phyloP scores from a whole-genome alignment of 2,329 filamentous ascomycete species.

The Penicillium sp. region DNA sequence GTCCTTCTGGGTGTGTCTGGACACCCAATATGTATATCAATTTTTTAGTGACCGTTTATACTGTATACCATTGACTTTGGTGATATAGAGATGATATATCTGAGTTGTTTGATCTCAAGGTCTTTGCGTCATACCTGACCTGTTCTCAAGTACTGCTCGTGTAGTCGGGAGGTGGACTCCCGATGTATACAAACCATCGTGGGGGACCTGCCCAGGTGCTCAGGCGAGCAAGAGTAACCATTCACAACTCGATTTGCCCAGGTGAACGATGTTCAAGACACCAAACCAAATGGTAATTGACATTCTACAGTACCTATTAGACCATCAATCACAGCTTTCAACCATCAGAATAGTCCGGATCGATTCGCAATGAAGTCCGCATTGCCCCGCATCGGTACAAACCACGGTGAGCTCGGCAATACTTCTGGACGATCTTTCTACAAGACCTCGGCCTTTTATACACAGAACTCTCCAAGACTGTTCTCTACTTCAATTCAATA shows the following conservation, averaged over 20 bases:
- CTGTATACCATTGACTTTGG: background rate
- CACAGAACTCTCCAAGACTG: background rate
- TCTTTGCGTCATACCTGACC: background rate
- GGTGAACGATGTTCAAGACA: too few relatives aligned
- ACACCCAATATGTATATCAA: slow-evolving; percentile 1
- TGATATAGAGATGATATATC: background rate
- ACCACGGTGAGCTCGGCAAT: background rate
- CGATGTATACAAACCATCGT: background rate
- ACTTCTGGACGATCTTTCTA: background rate
- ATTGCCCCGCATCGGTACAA: background rate
- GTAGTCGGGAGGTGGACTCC: background rate
- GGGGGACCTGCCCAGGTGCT: too few relatives aligned
- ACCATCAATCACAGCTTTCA: background rate
- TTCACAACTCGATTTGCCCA: too few relatives aligned
- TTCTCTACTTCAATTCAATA: slow-evolving; percentile 29
- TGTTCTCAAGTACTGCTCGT: background rate
- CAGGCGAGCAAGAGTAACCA: too few relatives aligned
- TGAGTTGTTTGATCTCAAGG: background rate
- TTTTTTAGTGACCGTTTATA: background rate
- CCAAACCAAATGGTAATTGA: too few relatives aligned
- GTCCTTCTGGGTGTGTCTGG: background rate
- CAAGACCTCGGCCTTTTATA: too few relatives aligned
- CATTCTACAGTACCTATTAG: too few relatives aligned
- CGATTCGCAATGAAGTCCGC: background rate
- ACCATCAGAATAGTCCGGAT: background rate